These are phyloP conservation scores for Daldinia vernicosa DNA, from an alignment of 495 filamentous ascomycete genomes.

Conservation along the genomic window DNA sequence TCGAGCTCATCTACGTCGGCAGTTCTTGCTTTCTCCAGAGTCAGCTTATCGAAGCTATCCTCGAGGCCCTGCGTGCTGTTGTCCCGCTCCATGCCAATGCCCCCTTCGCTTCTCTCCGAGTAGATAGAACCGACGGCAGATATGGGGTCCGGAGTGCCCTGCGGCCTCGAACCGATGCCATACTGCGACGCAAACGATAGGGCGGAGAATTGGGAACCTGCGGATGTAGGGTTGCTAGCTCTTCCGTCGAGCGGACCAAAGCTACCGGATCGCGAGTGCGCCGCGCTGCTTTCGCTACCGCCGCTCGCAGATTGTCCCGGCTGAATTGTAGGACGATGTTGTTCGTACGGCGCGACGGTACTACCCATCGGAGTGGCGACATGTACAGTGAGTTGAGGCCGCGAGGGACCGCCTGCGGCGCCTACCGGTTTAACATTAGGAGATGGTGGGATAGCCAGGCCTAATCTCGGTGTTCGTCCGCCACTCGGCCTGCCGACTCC, in stretches of 20 bases:
- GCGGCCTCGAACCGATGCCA: slow-evolving; percentile 63
- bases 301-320: slow-evolving; percentile 70
- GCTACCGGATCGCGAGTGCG: slow-evolving; percentile 77
- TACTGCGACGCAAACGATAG: slow-evolving; percentile 77
- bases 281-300: slow-evolving; percentile 70
- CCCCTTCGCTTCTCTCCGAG: slow-evolving; percentile 72
- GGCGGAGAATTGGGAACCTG: slow-evolving; percentile 81
- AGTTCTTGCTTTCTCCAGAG: slow-evolving; percentile 78
- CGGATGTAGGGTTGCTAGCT: slow-evolving; percentile 78
- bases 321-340: slow-evolving; percentile 55
- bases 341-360: slow-evolving; percentile 70
- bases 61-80: slow-evolving; percentile 72
- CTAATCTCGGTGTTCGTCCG: slow-evolving; percentile 77
- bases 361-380: slow-evolving; percentile 87
- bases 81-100: slow-evolving; percentile 77
- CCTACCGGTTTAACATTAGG: slow-evolving; percentile 77
- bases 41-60: slow-evolving; percentile 73
- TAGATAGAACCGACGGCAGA: slow-evolving; percentile 87
- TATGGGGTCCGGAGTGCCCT: slow-evolving; percentile 81
- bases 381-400: slow-evolving; percentile 70
- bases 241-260: slow-evolving; percentile 77
- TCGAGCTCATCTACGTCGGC: slow-evolving; percentile 94
- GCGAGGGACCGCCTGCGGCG: slow-evolving; percentile 47
- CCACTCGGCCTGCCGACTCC: slow-evolving; percentile 74
- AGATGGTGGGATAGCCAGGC: slow-evolving; percentile 86